Evolutionary conservation across 164 flowering plant genomes (phyloP), one percentile per base, ranked within the genome.

Genomic region (Dillenia suffruticosa): DNA sequence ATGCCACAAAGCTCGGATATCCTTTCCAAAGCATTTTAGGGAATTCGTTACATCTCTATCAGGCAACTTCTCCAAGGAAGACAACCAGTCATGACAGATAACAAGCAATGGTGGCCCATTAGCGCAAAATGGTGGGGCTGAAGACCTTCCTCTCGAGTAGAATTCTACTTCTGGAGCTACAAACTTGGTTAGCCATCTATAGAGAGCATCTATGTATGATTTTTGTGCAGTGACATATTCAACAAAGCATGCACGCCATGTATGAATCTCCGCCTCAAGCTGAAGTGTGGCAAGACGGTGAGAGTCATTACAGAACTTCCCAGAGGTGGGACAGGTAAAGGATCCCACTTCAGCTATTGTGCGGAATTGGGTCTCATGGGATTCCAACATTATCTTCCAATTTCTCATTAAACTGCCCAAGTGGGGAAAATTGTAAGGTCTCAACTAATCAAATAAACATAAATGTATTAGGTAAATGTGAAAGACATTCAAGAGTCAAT

Each of bases 111-210:
- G 86, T 22, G 98, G 98, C 0, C 85, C 91, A 60, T 69, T 64
- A 26, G 63, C 69, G 47, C 66, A 75, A 66, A 46, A 81, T 12
- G 84, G 75, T 1, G 66, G 75, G 9, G 76, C 24, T 0, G 86
- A 75, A 52, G 77, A 61, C 60, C 76, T 77, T 17, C 75, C 68
- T 61, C 69, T 74, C 5, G 94, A 82, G 73, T 68, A 77, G 54
- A 76, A 80, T 64, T 90, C 91, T 51, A 82, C 81, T 66, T 93
- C 91, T 12, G 97, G 92, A 47, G 69, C 79, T 8, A 86, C 60
- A 62, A 93, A 90, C 73, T 87, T 93, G 52, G 82, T 77, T 40
- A 93, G 70, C 98, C 98, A 93, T 32, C 89, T 84, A 69, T 80
- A 65, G 9, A 93, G 85, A 62, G 91, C 82, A 66, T 80, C 85